phyloP scores from a whole-genome alignment of 441 rosid genomes.

The Dalechampia spathulata region DNA sequence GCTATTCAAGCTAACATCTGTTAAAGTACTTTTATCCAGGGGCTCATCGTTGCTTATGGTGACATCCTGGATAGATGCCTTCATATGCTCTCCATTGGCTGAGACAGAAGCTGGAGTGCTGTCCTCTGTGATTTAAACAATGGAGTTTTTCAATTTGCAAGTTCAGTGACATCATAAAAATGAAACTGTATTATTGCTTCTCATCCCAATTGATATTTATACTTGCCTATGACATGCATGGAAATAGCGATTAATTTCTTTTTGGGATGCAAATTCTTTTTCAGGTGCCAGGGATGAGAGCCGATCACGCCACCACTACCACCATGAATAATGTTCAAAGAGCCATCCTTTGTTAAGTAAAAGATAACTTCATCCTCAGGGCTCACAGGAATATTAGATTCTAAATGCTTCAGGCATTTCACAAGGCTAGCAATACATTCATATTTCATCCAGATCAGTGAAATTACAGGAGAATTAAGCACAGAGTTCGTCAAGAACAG shows the following conservation, averaged over 20 bases:
- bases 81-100: constrained; percentile 21
- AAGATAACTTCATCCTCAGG: constrained; percentile 33
- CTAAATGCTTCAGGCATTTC: constrained; percentile 29
- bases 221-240: constrained; percentile 60
- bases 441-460: constrained; percentile 36
- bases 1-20: constrained; percentile 21
- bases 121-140: constrained; percentile 26
- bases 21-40: constrained; percentile 18
- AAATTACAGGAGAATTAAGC: constrained; percentile 39
- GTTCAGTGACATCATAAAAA: neutral
- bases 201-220: constrained; percentile 8
- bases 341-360: constrained; percentile 46
- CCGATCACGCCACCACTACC: constrained; percentile 29
- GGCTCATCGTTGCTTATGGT: constrained; percentile 18
- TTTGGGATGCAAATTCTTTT: constrained; percentile 31
- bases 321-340: constrained; percentile 33
- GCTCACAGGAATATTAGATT: constrained; percentile 22
- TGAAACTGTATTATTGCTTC: neutral
- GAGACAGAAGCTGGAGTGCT: constrained; percentile 16
- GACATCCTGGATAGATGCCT: constrained; percentile 21
- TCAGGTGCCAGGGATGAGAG: constrained; percentile 39
- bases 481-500: constrained; percentile 36
- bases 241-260: constrained; percentile 45
- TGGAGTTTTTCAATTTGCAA: constrained; percentile 5
- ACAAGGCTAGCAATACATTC: constrained; percentile 21